Base-by-base conservation (phyloP, 225 moss, liverwort and hornwort species). In the Bryum argenteum region DNA sequence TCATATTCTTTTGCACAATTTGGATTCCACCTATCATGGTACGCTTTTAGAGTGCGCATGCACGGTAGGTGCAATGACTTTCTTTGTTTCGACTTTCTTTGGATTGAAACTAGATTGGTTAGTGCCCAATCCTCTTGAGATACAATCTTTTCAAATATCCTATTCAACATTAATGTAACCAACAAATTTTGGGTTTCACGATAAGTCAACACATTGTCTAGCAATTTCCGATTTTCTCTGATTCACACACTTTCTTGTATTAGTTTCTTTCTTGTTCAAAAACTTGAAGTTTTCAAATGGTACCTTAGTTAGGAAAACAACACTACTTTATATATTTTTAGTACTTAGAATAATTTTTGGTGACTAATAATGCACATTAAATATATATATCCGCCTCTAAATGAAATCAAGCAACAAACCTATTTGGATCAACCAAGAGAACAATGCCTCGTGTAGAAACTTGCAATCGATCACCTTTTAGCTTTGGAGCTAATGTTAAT, bases 11-110 rank as follows among this genome's bases (percentile, higher is more conserved):
- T 69, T 11, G 12, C 39, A 66, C 58, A 66, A 59, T 39, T 2
- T 66, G 41, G 73, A 62, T 51, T 39, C 67, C 50, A 72, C 58
- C 8, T 74, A 42, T 79, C 57, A 44, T 74, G 62, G 11, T 79
- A 74, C 42, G 69, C 63, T 24, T 68, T 26, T 4, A 69, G 54
- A 60, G 66, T 74, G 50, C 24, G n/a, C n/a, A 62, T 24, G 9
- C 48, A 68, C n/a, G 54, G 72, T 40, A 69, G 16, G 62, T 1
- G 55, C n/a, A 51, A 20, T 16, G 1, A 40, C 38, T 44, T 64
- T 60, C 22, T 26, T 54, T 52, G 50, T 37, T 8, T 61, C 21
- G 14, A 50, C 16, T 39, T 63, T 39, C 12, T 53, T 7, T 53
- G 24, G 21, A 4, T 24, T 42, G 17, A 23, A 6, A 61, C 17